A percentile compares a stretch with the other conserved stretches of the same genome.
Conservation (phyloP, 495 filamentous ascomycete genomes). For the Annulohypoxylon maeteangense region DNA sequence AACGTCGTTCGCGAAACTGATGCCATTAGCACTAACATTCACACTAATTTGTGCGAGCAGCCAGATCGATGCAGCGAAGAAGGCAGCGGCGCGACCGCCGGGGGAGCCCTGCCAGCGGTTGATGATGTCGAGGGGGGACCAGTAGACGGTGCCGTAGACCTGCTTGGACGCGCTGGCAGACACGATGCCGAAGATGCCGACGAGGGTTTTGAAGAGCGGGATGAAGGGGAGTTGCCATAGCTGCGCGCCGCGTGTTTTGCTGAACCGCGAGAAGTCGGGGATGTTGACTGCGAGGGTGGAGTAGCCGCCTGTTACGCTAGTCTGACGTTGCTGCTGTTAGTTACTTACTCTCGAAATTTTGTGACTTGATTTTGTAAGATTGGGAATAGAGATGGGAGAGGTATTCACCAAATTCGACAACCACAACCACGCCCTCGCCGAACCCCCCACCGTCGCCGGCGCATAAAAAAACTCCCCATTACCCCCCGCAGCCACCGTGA, state of each 20-base stretch:
- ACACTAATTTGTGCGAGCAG: slow-evolving; percentile 66
- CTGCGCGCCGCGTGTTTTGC: slow-evolving; percentile 43
- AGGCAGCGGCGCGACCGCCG: slow-evolving; percentile 36
- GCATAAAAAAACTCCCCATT: slow-evolving; percentile 56
- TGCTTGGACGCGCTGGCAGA: slow-evolving; percentile 42
- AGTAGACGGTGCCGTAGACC: slow-evolving; percentile 43
- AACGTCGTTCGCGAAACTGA: slow-evolving; percentile 72
- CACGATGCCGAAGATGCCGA: slow-evolving; percentile 47
- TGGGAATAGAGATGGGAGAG: background rate
- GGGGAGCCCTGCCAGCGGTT: slow-evolving; percentile 41
- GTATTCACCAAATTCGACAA: slow-evolving; percentile 41
- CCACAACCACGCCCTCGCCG: slow-evolving; percentile 50
- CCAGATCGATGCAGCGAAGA: slow-evolving; percentile 57
- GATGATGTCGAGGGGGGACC: slow-evolving; percentile 49
- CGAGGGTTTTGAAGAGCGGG: slow-evolving; percentile 46
- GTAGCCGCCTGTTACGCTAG: slow-evolving; percentile 46
- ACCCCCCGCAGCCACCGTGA: slow-evolving; percentile 57
- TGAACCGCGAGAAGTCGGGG: slow-evolving; percentile 47
- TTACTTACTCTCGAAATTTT: background rate
- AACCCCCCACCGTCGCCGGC: slow-evolving; percentile 50
- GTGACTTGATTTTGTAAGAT: background rate
- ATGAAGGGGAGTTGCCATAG: slow-evolving; percentile 48
- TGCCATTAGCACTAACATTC: slow-evolving; percentile 72
- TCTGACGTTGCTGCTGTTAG: slow-evolving; percentile 21
- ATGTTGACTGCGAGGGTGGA: slow-evolving; percentile 48